A percentile compares a stretch with the other conserved stretches of the same genome.
Evolutionary conservation across 73 alveolate species (phyloP).

Genomic region (Urostyla sp.): DNA sequence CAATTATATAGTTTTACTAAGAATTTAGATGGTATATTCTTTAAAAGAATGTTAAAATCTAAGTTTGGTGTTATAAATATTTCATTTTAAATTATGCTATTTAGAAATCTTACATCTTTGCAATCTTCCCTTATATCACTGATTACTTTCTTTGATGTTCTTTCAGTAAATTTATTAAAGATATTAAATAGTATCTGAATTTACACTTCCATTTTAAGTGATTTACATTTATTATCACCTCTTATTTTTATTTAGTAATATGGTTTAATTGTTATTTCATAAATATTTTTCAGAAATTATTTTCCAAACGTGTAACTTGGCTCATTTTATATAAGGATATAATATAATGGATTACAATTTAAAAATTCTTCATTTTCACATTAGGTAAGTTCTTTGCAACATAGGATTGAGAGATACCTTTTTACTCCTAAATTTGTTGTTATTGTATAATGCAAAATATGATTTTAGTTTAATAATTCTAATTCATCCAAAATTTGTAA

Average conservation of each 20-base stretch:
- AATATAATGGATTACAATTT: not conserved
- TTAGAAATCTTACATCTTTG: not conserved
- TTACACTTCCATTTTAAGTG: constrained; percentile 13
- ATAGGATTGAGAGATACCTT: constrained; percentile 15
- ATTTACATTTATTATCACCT: not conserved
- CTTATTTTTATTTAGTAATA: constrained; percentile 22
- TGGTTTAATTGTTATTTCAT: constrained; percentile 18
- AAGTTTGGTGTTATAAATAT: not conserved
- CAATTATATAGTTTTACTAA: not conserved
- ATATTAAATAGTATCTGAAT: not conserved
- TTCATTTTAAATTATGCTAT: not conserved
- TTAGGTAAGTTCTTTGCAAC: constrained; percentile 2
- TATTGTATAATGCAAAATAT: constrained; percentile 16
- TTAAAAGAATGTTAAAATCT: not conserved
- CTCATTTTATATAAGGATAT: not conserved
- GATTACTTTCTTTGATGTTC: not conserved
- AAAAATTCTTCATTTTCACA: not conserved
- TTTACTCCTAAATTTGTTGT: constrained; percentile 27
- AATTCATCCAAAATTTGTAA: no score
- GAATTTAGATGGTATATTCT: not conserved
- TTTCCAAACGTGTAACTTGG: constrained; percentile 22
- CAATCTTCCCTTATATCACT: constrained; percentile 17
- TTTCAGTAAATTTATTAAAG: not conserved
- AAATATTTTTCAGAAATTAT: not conserved
- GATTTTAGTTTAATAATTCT: not conserved